A percentile compares a stretch with the other conserved stretches of the same genome.
Conservation (phyloP, 164 flowering plant genomes). For the Vitis labrusca region DNA sequence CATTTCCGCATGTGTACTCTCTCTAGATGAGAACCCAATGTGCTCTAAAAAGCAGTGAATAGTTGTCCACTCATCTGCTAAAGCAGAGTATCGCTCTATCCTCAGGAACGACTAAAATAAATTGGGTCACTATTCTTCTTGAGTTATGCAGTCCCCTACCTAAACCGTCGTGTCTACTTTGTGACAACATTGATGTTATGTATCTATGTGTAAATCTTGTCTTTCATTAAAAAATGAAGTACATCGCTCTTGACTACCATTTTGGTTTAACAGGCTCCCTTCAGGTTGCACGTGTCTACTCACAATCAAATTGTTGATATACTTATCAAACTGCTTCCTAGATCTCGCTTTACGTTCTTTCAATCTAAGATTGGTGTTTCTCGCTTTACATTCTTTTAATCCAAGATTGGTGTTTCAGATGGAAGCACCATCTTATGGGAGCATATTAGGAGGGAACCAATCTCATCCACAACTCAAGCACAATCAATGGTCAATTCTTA, state of each 20-base stretch:
- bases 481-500: too few species aligned
- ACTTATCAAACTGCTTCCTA: not conserved
- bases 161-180: not conserved
- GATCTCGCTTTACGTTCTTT: not conserved
- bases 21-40: not conserved
- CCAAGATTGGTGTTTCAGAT: not conserved
- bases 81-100: too few species aligned
- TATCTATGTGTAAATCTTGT: too few species aligned
- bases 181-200: too few species aligned
- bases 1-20: not conserved
- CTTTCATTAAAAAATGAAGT: too few species aligned
- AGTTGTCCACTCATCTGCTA: not conserved
- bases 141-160: not conserved
- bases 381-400: not conserved
- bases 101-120: not conserved
- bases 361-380: not conserved
- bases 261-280: too few species aligned
- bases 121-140: not conserved
- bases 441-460: conserved; percentile 1
- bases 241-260: too few species aligned
- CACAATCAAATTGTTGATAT: not conserved
- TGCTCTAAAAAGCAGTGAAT: not conserved
- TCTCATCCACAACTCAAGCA: too few species aligned
- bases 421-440: conserved; percentile 2
- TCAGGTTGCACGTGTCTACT: not conserved